Evolutionary conservation across 345 rosid species (phyloP), one percentile per base, ranked within the genome.

Genomic region (Eutrema heterophyllum): DNA sequence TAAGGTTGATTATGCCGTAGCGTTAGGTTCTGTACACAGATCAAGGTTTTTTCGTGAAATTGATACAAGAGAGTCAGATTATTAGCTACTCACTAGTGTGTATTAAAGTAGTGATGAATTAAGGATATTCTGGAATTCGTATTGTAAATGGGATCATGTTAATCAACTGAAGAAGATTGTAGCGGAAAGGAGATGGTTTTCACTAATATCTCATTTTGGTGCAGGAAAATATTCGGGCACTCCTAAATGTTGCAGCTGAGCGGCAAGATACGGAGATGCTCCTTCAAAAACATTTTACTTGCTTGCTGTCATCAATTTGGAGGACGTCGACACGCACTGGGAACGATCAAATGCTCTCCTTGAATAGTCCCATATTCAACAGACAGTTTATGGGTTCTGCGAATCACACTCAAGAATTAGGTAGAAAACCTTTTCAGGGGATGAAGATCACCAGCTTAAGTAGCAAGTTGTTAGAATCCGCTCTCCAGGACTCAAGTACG

Each of bases 231-330:
- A 74, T 92, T 32, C 84, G 86, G 66, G 72, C 75, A 78, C 89
- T 96, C 58, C 79, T 96, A 75, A 84, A 82, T 76, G 82, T 89
- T 82, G 85, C 87, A 61, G 79, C 89, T 51, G 95, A 87, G 75
- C 90, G 84, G 82, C 90, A 89, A 65, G 96, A 96, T 78, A 82
- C 81, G 30, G 99, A 96, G 82, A 84, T 84, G 67, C 97, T 96
- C 57, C 92, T 96, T 61, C 99, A 89, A 79, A 90, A 79, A 79
- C 99, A 96, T 83, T 96, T 90, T 74, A 82, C 93, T 7, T 91
- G 91, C 55, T 77, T 96, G 76, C 90, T 96, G 63, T 84, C 98
- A 66, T 79, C 98, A 14, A 84, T 86, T 26, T 90, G 99, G 99
- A 86, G 83, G 87, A 78, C 43, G 52, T 76, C 77, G 8, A 66